These are phyloP conservation scores for Blastomyces percursus DNA, from an alignment of 2,329 filamentous ascomycete genomes.

Conservation along the genomic window DNA sequence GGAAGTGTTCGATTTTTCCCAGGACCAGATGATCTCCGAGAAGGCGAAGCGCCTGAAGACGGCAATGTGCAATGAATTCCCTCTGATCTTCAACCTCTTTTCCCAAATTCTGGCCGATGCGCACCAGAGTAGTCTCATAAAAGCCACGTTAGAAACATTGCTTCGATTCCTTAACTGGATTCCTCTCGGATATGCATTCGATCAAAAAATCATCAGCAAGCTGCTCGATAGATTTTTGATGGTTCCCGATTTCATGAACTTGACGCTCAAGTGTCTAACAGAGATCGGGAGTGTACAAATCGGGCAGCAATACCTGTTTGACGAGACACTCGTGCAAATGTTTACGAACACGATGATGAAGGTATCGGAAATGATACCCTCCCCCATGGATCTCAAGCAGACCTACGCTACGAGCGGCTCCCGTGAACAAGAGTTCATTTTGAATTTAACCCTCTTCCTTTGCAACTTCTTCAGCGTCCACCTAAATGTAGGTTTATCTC, in stretches of 20 bases:
- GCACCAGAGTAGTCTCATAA: slow-evolving; percentile 77
- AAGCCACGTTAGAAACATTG: slow-evolving; percentile 91
- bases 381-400: slow-evolving; percentile 77
- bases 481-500: slow-evolving; percentile 52
- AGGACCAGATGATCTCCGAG: slow-evolving; percentile 97
- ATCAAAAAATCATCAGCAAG: slow-evolving; percentile 92
- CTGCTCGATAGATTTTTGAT: slow-evolving; percentile 86
- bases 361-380: slow-evolving; percentile 84
- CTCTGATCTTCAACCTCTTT: slow-evolving; percentile 94
- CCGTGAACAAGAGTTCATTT: slow-evolving; percentile 91
- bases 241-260: slow-evolving; percentile 88
- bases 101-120: slow-evolving; percentile 89
- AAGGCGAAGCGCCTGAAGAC: slow-evolving; percentile 96
- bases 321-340: slow-evolving; percentile 95
- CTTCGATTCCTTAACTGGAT: slow-evolving; percentile 99
- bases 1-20: slow-evolving; percentile 97
- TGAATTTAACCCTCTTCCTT: slow-evolving; percentile 89
- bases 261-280: slow-evolving; percentile 91
- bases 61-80: slow-evolving; percentile 98
- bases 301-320: slow-evolving; percentile 63
- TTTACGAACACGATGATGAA: slow-evolving; percentile 93
- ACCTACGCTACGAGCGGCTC: slow-evolving; percentile 89
- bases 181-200: slow-evolving; percentile 94
- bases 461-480: slow-evolving; percentile 97
- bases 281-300: slow-evolving; percentile 94